These are phyloP conservation scores for Bolboschoenoplectus hybrid DNA, from an alignment of 202 grass and related monocot genomes.

Conservation along the genomic window DNA sequence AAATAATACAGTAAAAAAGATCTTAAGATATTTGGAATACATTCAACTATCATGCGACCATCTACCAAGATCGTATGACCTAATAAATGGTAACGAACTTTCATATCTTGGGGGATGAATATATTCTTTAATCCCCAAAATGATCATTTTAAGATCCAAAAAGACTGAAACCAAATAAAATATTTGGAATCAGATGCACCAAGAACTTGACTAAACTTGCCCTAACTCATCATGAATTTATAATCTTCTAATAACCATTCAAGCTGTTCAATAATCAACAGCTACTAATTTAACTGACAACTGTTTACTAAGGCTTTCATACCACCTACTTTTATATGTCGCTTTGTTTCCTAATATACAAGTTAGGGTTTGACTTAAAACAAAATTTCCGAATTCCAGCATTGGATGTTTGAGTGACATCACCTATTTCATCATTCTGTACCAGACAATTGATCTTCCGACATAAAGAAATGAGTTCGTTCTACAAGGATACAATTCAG, in stretches of 20 bases:
- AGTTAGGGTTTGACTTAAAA: background rate
- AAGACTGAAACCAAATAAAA: background rate
- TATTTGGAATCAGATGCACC: background rate
- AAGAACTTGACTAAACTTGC: background rate
- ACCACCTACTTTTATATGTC: background rate
- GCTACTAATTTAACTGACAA: slow-evolving; percentile 16
- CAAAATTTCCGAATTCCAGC: background rate
- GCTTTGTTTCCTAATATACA: background rate
- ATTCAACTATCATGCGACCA: background rate
- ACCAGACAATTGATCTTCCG: background rate
- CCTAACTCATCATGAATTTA: slow-evolving; percentile 6
- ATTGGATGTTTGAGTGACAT: background rate
- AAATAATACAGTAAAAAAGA: background rate
- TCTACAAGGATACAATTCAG: slow-evolving; percentile 1
- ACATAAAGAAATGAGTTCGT: background rate
- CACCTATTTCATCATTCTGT: background rate
- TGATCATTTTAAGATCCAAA: background rate
- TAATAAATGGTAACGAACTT: no score
- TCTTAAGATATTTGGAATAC: background rate
- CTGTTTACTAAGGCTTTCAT: background rate
- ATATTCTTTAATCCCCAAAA: background rate
- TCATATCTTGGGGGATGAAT: background rate
- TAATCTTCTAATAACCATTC: background rate
- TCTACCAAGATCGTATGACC: no score
- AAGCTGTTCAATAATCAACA: background rate